A percentile compares a stretch with the other conserved stretches of the same genome.
Evolutionary conservation across 331 rosid genomes (phyloP).

Genomic region (Telfairia occidentalis): DNA sequence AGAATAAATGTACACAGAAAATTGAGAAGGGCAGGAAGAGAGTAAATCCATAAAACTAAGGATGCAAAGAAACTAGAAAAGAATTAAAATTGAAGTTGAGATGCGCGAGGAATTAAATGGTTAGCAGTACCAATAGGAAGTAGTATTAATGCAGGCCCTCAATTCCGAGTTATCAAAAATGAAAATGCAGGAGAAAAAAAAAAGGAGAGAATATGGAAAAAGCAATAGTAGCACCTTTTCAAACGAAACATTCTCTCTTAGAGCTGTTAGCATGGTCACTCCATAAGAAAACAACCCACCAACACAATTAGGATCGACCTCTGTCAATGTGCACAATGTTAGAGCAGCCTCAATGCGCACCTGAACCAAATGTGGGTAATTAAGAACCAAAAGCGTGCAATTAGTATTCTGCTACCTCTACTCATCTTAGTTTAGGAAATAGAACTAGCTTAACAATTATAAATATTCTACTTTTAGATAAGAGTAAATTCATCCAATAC

Average conservation of each 20-base stretch:
- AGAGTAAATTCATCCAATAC: neutral
- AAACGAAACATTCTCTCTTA: constrained; percentile 76
- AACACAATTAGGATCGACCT: constrained; percentile 97
- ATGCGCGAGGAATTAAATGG: neutral
- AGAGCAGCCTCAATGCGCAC: constrained; percentile 94
- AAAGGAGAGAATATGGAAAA: constrained; percentile 1
- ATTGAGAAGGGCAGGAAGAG: neutral
- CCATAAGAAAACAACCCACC: constrained; percentile 92
- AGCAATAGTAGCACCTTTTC: constrained; percentile 58
- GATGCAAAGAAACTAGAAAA: neutral
- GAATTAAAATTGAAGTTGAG: neutral
- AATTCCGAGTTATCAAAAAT: no score
- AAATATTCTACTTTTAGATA: neutral
- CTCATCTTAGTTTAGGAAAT: neutral
- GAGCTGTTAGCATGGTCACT: constrained; percentile 77
- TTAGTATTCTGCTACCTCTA: neutral
- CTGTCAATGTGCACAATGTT: constrained; percentile 74
- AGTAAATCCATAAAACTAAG: neutral
- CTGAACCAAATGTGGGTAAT: constrained; percentile 27
- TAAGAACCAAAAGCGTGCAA: constrained; percentile 15
- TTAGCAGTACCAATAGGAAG: neutral
- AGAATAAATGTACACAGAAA: neutral
- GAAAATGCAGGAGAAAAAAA: neutral
- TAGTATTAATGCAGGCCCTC: neutral
- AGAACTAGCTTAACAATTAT: neutral